These are phyloP conservation scores for Aspergillus conjunctus DNA, from an alignment of 495 filamentous ascomycete genomes.

Conservation along the genomic window DNA sequence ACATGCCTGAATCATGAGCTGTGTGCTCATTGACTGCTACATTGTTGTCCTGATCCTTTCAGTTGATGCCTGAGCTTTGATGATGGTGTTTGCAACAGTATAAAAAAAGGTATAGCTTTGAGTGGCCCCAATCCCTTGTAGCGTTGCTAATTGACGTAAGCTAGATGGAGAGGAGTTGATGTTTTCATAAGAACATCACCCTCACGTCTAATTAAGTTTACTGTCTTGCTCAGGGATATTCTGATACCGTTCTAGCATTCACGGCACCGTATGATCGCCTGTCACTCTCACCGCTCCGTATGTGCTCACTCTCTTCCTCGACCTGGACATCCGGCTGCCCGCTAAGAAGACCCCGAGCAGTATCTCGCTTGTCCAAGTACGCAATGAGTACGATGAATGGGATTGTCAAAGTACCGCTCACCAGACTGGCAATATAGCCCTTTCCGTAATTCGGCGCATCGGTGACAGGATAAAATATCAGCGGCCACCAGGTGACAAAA, in stretches of 20 bases:
- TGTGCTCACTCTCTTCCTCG: neutral
- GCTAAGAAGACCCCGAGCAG: constrained; percentile 30
- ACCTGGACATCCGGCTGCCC: neutral
- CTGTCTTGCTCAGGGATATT: neutral
- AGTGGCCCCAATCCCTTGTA: neutral
- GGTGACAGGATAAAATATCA: constrained; percentile 39
- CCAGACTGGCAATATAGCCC: constrained; percentile 39
- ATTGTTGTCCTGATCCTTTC: neutral
- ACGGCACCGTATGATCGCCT: neutral
- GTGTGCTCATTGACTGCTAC: neutral
- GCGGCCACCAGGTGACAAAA: constrained; percentile 43
- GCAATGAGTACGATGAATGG: constrained; percentile 35
- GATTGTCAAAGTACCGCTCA: constrained; percentile 35
- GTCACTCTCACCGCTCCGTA: neutral
- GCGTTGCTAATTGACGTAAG: neutral
- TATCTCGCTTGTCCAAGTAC: constrained; percentile 35
- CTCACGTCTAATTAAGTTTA: neutral
- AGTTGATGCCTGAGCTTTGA: neutral
- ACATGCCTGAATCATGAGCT: neutral
- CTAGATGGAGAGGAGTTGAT: neutral
- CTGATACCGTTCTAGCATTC: neutral
- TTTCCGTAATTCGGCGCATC: constrained; percentile 38
- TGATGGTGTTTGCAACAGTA: neutral
- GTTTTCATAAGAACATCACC: neutral
- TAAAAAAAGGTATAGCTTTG: no score